Evolutionary conservation across 1,139 yeast species (phyloP), one percentile per base, ranked within the genome.

Genomic region (Taphrina deformans): DNA sequence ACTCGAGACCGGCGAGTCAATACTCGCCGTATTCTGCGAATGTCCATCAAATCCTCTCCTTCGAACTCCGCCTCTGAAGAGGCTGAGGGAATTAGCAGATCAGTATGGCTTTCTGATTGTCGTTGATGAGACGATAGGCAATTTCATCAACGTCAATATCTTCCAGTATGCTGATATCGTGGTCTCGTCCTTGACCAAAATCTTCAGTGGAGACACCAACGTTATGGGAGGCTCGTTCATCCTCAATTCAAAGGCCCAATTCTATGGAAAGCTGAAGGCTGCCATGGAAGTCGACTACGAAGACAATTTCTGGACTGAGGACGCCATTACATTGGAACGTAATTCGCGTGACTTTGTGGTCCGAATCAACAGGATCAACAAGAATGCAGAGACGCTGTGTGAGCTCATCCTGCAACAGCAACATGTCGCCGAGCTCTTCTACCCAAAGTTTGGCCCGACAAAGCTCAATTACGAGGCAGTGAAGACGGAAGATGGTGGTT

Each of bases 61-160:
- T 70, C 88, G 85, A 72, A 86, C 96, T 41, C 96, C 97, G 0
- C 84, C 93, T 73, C 79, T 93, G 72, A 75, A 75, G 61, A 82
- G 84, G 70, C 82, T 91, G 65, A 82, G 86, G 66, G 73, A 79
- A 66, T 80, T 93, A 68, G 86, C 96, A 4, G 85, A 85, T 69
- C 79, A 85, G 71, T 88, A 81, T 75, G 80, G 82, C 2, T 93
- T 93, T 75, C 86, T 86, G 7, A 84, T 93, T 48, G 89, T 89
- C 16, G 86, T 93, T 46, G 99, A 93, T 75, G 98, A 93, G 73
- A 93, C 98, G 0, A 88, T 91, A 29, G 98, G 97, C 23, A 93
- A 93, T 72, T 87, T 90, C 73, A 81, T 88, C 68, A 93, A 93
- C 75, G 83, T 90, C 62, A 89, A 89, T 71, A 90, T 89, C 2